Evolutionary conservation across 352 stramenopile genomes (phyloP).

Genomic region (Globisporangium paddicum): DNA sequence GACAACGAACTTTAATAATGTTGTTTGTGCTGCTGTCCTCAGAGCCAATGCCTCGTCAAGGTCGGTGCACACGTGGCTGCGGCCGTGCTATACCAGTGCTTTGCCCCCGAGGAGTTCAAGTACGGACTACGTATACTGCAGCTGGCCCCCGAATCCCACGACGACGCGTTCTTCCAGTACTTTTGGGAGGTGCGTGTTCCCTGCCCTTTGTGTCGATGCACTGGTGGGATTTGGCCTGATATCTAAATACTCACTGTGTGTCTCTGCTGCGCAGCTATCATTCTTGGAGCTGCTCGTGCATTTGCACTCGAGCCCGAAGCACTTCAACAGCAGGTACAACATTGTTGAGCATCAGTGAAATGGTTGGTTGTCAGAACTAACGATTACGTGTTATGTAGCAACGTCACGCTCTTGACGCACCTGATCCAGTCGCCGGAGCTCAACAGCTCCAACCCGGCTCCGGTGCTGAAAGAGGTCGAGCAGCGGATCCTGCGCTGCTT

Average conservation of each 20-base stretch:
- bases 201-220: not conserved
- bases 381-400: slow-evolving; percentile 19
- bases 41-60: slow-evolving; percentile 84
- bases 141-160: slow-evolving; percentile 59
- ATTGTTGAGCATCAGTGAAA: not conserved
- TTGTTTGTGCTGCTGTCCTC: not conserved
- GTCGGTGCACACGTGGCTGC: slow-evolving; percentile 72
- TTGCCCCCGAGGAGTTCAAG: slow-evolving; percentile 71
- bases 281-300: slow-evolving; percentile 83
- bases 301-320: slow-evolving; percentile 65
- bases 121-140: slow-evolving; percentile 80
- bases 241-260: not conserved
- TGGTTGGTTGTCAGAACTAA: slow-evolving; percentile 8
- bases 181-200: slow-evolving; percentile 75
- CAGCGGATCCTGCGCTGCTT: slow-evolving; percentile 80
- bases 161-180: slow-evolving; percentile 81
- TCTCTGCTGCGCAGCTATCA: slow-evolving; percentile 32
- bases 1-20: too few species aligned
- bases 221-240: not conserved
- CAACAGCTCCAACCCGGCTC: slow-evolving; percentile 66
- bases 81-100: slow-evolving; percentile 83
- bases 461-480: slow-evolving; percentile 63
- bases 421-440: slow-evolving; percentile 80
- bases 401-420: slow-evolving; percentile 74
- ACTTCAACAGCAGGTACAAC: slow-evolving; percentile 56